Evolutionary conservation across 257 asterid genomes (phyloP).

Genomic region (Scutellaria baicalensis): DNA sequence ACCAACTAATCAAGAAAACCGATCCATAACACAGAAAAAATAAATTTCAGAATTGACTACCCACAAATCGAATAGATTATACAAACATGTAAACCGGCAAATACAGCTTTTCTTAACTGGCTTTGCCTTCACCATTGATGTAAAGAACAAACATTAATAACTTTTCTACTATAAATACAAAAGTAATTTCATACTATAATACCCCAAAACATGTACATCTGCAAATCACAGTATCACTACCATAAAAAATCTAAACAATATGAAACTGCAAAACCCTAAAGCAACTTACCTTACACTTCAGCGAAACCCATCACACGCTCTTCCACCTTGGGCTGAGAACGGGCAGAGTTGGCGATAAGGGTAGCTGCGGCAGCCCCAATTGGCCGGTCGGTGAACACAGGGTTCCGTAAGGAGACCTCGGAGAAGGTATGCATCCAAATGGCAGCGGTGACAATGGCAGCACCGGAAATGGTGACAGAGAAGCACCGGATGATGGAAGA

Average conservation of each 20-base stretch:
- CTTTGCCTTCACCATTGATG: conserved; percentile 12
- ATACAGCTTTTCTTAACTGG: conserved; percentile 5
- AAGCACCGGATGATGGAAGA: not conserved
- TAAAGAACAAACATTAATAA: conserved; percentile 14
- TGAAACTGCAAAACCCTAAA: conserved; percentile 21
- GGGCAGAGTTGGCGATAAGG: conserved; percentile 72
- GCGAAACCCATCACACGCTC: conserved; percentile 30
- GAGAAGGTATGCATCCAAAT: conserved; percentile 25
- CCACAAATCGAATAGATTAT: conserved; percentile 3
- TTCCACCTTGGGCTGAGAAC: conserved; percentile 69
- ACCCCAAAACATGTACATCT: conserved; percentile 45
- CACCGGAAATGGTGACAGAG: conserved; percentile 5
- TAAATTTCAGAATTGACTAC: not conserved
- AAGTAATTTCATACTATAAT: conserved; percentile 27
- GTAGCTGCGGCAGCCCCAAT: conserved; percentile 67
- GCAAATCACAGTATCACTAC: conserved; percentile 26
- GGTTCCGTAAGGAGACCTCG: conserved; percentile 22
- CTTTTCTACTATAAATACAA: conserved; percentile 27
- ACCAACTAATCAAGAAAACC: not conserved
- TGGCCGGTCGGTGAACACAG: conserved; percentile 62
- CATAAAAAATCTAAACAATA: conserved; percentile 20
- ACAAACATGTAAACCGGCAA: conserved; percentile 9
- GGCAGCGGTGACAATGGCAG: conserved; percentile 34
- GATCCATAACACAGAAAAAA: not conserved
- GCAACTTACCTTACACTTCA: conserved; percentile 31